These are phyloP conservation scores for Phalaenopsis equestris DNA, from an alignment of 106 monocot species.

Conservation along the genomic window DNA sequence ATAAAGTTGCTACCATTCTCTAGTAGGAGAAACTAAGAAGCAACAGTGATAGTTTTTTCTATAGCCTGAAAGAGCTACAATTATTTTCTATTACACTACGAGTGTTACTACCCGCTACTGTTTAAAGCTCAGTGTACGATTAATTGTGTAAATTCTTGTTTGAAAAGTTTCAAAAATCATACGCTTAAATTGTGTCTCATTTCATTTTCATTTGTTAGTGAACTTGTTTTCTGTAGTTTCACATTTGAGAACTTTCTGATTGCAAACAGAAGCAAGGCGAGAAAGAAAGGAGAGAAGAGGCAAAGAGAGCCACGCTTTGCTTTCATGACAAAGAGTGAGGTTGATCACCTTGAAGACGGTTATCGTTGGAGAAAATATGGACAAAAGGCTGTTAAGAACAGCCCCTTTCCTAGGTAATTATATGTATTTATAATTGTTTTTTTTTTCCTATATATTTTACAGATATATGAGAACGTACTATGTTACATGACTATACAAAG, in stretches of 20 bases:
- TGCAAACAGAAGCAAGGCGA: slow-evolving; percentile 41
- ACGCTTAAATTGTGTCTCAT: too few relatives aligned
- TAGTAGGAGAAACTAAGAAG: too few relatives aligned
- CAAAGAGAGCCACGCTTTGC: slow-evolving; percentile 65
- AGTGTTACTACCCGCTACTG: too few relatives aligned
- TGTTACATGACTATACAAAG: too few relatives aligned
- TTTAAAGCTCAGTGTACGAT: too few relatives aligned
- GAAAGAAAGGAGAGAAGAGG: slow-evolving; percentile 74
- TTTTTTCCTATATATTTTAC: background rate
- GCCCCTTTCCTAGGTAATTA: slow-evolving; percentile 76
- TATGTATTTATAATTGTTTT: background rate
- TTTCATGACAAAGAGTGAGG: slow-evolving; percentile 96
- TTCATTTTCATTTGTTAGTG: too few relatives aligned
- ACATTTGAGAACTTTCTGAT: background rate
- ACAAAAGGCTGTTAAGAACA: slow-evolving; percentile 95
- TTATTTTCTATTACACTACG: too few relatives aligned
- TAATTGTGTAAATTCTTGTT: too few relatives aligned
- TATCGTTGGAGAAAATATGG: slow-evolving; percentile 95
- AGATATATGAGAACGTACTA: background rate
- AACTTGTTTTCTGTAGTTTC: background rate
- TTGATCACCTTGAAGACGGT: slow-evolving; percentile 86
- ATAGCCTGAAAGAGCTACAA: too few relatives aligned
- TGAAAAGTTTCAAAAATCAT: too few relatives aligned
- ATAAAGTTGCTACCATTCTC: too few relatives aligned
- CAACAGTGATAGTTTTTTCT: too few relatives aligned